These are phyloP conservation scores for Margaritispora aquatica DNA, from an alignment of 495 filamentous ascomycete species.

Conservation along the genomic window DNA sequence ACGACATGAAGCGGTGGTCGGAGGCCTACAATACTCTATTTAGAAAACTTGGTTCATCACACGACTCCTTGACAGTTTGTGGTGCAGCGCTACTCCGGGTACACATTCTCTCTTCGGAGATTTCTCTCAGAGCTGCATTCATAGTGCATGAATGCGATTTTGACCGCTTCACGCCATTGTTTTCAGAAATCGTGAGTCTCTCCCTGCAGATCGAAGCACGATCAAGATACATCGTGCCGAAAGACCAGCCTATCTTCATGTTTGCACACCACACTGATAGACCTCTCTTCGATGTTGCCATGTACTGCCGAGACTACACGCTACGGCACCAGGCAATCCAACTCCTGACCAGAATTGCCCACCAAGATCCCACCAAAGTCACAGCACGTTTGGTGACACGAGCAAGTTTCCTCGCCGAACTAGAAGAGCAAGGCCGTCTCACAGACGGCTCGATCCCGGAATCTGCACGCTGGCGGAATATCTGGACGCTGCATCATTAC, in stretches of 20 bases:
- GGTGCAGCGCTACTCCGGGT: not conserved
- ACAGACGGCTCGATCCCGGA: not conserved
- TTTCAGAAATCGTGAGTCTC: not conserved
- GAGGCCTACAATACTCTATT: not conserved
- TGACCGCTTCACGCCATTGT: not conserved
- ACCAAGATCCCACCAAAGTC: not conserved
- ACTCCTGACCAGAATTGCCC: not conserved
- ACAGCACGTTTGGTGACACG: not conserved
- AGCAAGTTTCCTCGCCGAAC: not conserved
- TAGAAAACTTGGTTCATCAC: not conserved
- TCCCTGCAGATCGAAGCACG: not conserved
- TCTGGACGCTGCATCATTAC: conserved; percentile 2
- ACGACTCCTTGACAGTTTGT: not conserved
- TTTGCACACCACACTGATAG: not conserved
- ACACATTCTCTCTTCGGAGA: not conserved
- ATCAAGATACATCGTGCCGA: not conserved
- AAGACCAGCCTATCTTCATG: not conserved
- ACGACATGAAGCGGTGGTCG: not conserved
- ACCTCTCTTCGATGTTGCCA: not conserved
- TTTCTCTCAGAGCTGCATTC: not conserved
- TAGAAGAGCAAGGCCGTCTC: not conserved
- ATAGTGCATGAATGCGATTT: not conserved
- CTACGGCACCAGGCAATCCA: not conserved
- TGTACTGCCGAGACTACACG: not conserved
- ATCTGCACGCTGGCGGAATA: not conserved